phyloP scores from a whole-genome alignment of 305 asterid genomes.

The Rubia peregrina region DNA sequence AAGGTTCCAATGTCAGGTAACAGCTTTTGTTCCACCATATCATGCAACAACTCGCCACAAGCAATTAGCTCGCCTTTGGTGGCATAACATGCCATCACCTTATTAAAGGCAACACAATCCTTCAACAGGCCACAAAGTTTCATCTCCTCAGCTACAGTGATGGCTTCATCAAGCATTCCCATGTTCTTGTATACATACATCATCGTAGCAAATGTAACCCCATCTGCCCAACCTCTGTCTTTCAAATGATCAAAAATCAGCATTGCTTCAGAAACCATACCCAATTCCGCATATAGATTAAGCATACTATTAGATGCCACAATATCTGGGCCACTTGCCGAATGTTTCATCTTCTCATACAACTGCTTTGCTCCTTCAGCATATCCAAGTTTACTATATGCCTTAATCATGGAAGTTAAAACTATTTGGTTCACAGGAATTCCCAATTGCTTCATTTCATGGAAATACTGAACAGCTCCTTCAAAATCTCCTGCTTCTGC shows the following conservation, averaged over 20 bases:
- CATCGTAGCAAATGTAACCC: conserved; percentile 77
- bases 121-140: conserved; percentile 47
- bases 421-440: conserved; percentile 56
- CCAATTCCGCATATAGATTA: conserved; percentile 61
- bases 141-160: conserved; percentile 73
- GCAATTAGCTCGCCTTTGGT: conserved; percentile 52
- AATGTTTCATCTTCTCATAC: conserved; percentile 58
- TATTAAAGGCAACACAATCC: conserved; percentile 54
- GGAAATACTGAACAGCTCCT: conserved; percentile 56
- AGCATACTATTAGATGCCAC: conserved; percentile 88
- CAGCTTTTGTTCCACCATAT: conserved; percentile 59
- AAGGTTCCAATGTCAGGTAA: conserved; percentile 59
- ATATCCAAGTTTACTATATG: conserved; percentile 64
- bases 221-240: conserved; percentile 51
- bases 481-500: conserved; percentile 75
- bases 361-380: conserved; percentile 63
- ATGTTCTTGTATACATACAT: conserved; percentile 73
- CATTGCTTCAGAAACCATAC: conserved; percentile 79
- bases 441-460: conserved; percentile 58
- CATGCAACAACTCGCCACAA: conserved; percentile 75
- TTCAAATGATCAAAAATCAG: conserved; percentile 40
- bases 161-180: conserved; percentile 90
- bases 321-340: conserved; percentile 66
- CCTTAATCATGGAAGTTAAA: conserved; percentile 85
- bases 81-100: conserved; percentile 81